phyloP scores from a whole-genome alignment of 2,329 filamentous ascomycete genomes.

The Basipetospora chlamydospora region DNA sequence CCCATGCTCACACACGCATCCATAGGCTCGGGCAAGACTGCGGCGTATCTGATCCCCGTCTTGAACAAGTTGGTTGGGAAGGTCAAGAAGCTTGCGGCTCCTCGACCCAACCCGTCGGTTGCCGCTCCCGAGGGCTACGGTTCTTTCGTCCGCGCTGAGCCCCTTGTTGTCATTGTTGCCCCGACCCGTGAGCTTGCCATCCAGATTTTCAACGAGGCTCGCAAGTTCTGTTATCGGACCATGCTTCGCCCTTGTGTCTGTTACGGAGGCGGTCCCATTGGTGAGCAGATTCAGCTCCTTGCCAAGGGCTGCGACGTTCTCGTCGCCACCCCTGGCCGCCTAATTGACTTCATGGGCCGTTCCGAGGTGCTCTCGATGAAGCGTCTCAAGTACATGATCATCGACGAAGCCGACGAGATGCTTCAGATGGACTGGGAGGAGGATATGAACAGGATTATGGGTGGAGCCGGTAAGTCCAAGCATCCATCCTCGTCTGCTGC shows the following conservation, averaged over 20 bases:
- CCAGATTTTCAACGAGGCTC: conserved; percentile 89
- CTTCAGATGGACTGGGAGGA: conserved; percentile 65
- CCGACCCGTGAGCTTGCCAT: conserved; percentile 83
- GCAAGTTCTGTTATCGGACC: conserved; percentile 83
- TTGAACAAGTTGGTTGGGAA: conserved; percentile 91
- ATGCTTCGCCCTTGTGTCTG: conserved; percentile 85
- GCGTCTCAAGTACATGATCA: conserved; percentile 66
- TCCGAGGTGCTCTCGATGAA: conserved; percentile 53
- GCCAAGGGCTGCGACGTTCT: conserved; percentile 78
- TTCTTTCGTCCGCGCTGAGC: conserved; percentile 56
- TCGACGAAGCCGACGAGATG: conserved; percentile 95
- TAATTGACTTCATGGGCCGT: conserved; percentile 69
- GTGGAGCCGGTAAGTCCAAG: conserved; percentile 55
- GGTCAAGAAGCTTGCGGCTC: conserved; percentile 70
- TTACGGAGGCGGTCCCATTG: conserved; percentile 70
- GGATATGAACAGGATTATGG: conserved; percentile 61
- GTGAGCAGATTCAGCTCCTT: conserved; percentile 57
- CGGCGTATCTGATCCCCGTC: conserved; percentile 79
- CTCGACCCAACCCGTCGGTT: conserved; percentile 53
- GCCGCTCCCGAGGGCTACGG: conserved; percentile 34
- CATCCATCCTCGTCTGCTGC: no score
- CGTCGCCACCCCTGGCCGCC: conserved; percentile 74
- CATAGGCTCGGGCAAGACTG: conserved; percentile 88
- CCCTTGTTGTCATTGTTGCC: conserved; percentile 70
- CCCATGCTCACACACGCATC: no score